Conservation (phyloP, 257 asterid genomes). For the Solanum clarkiae region DNA sequence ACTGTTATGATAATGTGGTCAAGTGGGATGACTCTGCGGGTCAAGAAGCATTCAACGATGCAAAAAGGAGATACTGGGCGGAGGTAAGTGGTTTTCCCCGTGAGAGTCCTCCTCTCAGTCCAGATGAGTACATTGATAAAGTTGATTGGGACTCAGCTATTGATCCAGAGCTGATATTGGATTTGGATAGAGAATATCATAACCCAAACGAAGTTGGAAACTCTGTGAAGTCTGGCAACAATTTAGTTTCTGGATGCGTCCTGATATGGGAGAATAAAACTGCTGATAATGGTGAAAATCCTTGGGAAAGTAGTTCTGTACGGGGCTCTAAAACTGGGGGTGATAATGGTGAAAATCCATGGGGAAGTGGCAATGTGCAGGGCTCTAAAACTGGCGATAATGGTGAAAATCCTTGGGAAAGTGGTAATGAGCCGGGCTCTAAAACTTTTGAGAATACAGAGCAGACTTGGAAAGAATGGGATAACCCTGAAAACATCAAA, state of each 20-base stretch:
- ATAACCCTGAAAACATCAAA: slow-evolving; percentile 15
- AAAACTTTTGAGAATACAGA: slow-evolving; percentile 2
- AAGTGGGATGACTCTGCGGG: slow-evolving; percentile 83
- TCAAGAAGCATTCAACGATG: slow-evolving; percentile 53
- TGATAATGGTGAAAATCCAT: slow-evolving; percentile 23
- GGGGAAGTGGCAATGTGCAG: slow-evolving; percentile 34
- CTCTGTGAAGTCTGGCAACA: slow-evolving; percentile 13
- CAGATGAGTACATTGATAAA: slow-evolving; percentile 43
- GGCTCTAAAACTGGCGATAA: slow-evolving; percentile 1
- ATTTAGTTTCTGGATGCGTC: slow-evolving; percentile 8
- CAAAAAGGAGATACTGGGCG: slow-evolving; percentile 68
- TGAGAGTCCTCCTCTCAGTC: slow-evolving; percentile 53
- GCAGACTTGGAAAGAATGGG: slow-evolving; percentile 38
- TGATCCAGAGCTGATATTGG: slow-evolving; percentile 59
- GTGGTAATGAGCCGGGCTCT: slow-evolving; percentile 6
- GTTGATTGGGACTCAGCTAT: slow-evolving; percentile 67
- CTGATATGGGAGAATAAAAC: slow-evolving; percentile 7
- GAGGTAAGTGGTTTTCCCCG: slow-evolving; percentile 38
- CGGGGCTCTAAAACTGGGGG: background rate
- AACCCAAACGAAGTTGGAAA: slow-evolving; percentile 42
- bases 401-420: slow-evolving; percentile 50
- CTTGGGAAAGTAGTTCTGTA: slow-evolving; percentile 42
- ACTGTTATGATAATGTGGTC: slow-evolving; percentile 50
- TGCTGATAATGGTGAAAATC: slow-evolving; percentile 21
- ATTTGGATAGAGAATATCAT: slow-evolving; percentile 46